Percentiles rank a stretch among this genome's conserved stretches.
These are phyloP conservation scores for Emergomyces orientalis DNA, from an alignment of 2,329 filamentous ascomycete species.

Conservation along the genomic window DNA sequence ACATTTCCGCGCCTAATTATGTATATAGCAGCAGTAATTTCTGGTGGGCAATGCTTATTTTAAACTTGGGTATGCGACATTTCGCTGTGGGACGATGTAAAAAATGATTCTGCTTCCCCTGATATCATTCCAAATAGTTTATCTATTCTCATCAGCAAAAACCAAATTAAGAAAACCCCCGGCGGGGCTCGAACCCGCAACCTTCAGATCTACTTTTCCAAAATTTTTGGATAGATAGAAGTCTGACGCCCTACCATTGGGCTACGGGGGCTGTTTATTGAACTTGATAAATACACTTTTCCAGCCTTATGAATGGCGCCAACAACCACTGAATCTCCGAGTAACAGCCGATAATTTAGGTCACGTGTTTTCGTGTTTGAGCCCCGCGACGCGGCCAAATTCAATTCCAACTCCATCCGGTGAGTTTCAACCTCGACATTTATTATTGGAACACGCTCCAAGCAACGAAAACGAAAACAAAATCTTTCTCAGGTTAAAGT, in stretches of 20 bases:
- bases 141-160: background rate
- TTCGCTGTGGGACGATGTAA: too few relatives aligned
- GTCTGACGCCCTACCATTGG: conserved; percentile 3
- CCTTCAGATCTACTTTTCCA: background rate
- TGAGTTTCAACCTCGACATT: background rate
- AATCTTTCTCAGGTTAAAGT: background rate
- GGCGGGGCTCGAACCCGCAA: conserved; percentile 1
- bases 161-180: background rate
- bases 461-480: background rate
- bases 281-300: background rate
- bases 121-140: background rate
- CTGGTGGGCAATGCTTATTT: background rate
- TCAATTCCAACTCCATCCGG: background rate
- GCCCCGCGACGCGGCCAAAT: background rate
- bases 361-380: conserved; percentile 5
- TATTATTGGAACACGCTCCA: background rate
- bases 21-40: background rate
- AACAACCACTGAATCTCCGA: background rate
- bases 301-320: background rate
- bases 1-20: background rate
- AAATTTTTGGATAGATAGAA: background rate
- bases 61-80: background rate
- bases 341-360: background rate
- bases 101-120: too few relatives aligned
- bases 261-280: background rate